Conservation (phyloP, 345 rosid genomes). For the Citrus medica region DNA sequence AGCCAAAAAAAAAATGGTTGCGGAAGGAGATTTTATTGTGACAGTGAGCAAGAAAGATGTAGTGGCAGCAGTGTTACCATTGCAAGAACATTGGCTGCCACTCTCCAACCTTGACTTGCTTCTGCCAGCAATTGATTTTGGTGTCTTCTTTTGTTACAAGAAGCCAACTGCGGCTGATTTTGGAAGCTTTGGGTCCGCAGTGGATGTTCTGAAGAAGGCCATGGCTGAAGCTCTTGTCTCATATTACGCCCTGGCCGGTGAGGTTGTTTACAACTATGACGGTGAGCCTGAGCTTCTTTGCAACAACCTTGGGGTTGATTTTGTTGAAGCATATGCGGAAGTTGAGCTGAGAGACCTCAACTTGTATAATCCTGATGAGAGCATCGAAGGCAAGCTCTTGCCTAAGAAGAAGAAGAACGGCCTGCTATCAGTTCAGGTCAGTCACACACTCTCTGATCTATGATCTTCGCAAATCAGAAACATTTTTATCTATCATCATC, state of each 20-base stretch:
- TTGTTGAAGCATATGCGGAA: too few species aligned
- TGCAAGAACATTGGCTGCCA: constrained; percentile 77
- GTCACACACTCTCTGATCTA: background rate
- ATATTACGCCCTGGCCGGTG: too few species aligned
- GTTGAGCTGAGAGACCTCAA: too few species aligned
- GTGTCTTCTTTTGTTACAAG: constrained; percentile 64
- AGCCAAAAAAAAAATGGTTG: background rate
- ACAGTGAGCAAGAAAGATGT: constrained; percentile 40
- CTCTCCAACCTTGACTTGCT: constrained; percentile 84
- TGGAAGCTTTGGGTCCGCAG: constrained; percentile 21
- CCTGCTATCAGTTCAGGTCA: background rate
- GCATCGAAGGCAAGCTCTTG: too few species aligned
- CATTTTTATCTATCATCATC: too few species aligned
- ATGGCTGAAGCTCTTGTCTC: too few species aligned
- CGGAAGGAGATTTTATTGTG: constrained; percentile 26
- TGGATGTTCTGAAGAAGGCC: constrained; percentile 25
- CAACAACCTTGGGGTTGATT: too few species aligned
- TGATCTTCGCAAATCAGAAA: too few species aligned
- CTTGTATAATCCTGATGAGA: too few species aligned
- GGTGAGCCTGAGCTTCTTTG: too few species aligned
- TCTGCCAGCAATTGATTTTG: constrained; percentile 59
- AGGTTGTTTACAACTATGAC: too few species aligned
- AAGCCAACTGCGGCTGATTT: constrained; percentile 4
- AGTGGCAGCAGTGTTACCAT: constrained; percentile 67
- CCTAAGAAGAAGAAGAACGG: too few species aligned